Evolutionary conservation across 768 basidiomycete species (phyloP).

Genomic region (Lanmaoa pseudosensibilis): DNA sequence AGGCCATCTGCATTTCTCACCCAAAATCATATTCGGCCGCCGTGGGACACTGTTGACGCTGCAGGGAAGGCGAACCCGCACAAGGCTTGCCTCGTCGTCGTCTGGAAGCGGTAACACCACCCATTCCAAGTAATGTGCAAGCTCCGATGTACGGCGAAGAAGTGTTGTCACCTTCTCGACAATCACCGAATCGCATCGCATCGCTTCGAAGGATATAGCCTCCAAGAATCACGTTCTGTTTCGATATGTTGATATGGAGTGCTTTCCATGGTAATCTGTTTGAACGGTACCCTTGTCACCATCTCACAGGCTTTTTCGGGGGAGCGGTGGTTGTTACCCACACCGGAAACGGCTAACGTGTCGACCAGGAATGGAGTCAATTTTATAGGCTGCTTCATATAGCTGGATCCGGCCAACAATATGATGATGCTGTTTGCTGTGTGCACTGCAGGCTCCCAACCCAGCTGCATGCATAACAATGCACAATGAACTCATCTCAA

Average conservation of each 20-base stretch:
- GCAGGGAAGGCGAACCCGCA: not conserved
- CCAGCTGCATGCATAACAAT: not conserved
- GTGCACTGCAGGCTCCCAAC: not conserved
- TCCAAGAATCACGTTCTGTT: not conserved
- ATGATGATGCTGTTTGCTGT: not conserved
- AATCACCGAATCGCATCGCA: constrained; percentile 4
- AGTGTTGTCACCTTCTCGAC: constrained; percentile 17
- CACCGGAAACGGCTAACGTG: not conserved
- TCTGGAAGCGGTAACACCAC: not conserved
- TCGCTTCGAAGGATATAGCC: constrained; percentile 10
- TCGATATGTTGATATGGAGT: constrained; percentile 1
- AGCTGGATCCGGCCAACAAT: not conserved
- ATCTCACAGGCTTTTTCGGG: not conserved
- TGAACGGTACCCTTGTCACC: not conserved
- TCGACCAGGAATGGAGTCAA: not conserved
- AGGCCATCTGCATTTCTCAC: not conserved
- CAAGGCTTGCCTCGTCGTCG: not conserved
- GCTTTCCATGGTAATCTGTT: not conserved
- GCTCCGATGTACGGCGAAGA: not conserved
- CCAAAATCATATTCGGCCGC: not conserved
- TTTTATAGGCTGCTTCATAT: not conserved
- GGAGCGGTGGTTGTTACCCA: not conserved
- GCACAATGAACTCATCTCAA: not conserved
- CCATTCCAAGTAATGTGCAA: not conserved
- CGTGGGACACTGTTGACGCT: not conserved